These are phyloP conservation scores for Ascochyta viciae-villosae DNA, from an alignment of 2,329 filamentous ascomycete species.

Conservation along the genomic window DNA sequence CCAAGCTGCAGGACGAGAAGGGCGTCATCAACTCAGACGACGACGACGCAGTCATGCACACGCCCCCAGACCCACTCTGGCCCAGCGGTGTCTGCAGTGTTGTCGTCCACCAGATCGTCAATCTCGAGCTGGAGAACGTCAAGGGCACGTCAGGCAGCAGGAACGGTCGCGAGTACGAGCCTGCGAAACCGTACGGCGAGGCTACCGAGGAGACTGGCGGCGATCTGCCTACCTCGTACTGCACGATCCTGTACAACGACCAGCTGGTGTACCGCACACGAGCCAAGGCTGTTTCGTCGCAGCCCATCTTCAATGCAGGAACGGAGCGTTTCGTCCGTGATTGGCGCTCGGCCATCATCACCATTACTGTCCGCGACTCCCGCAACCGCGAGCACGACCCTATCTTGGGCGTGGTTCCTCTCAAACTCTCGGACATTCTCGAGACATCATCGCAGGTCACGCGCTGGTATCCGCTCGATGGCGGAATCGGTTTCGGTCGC, in stretches of 20 bases:
- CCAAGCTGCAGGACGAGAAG: slow-evolving; percentile 86
- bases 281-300: slow-evolving; percentile 89
- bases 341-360: slow-evolving; percentile 87
- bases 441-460: slow-evolving; percentile 86
- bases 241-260: slow-evolving; percentile 89
- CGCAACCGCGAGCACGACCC: slow-evolving; percentile 93
- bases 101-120: slow-evolving; percentile 93
- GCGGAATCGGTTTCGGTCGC: slow-evolving; percentile 87
- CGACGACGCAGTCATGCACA: slow-evolving; percentile 86
- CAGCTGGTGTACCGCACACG: slow-evolving; percentile 92
- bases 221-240: slow-evolving; percentile 87
- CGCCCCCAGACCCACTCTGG: slow-evolving; percentile 95
- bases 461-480: slow-evolving; percentile 95
- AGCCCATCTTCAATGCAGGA: slow-evolving; percentile 96
- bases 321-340: slow-evolving; percentile 93
- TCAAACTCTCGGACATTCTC: slow-evolving; percentile 87
- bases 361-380: slow-evolving; percentile 85
- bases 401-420: slow-evolving; percentile 87
- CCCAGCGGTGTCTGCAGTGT: slow-evolving; percentile 88
- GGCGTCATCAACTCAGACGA: slow-evolving; percentile 74
- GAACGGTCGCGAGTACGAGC: slow-evolving; percentile 87
- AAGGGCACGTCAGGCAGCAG: slow-evolving; percentile 83
- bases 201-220: slow-evolving; percentile 83
- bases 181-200: slow-evolving; percentile 83
- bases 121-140: slow-evolving; percentile 88